Base-by-base conservation (phyloP, 768 basidiomycete genomes). In the Tylopilus plumbeoviolaceoides region DNA sequence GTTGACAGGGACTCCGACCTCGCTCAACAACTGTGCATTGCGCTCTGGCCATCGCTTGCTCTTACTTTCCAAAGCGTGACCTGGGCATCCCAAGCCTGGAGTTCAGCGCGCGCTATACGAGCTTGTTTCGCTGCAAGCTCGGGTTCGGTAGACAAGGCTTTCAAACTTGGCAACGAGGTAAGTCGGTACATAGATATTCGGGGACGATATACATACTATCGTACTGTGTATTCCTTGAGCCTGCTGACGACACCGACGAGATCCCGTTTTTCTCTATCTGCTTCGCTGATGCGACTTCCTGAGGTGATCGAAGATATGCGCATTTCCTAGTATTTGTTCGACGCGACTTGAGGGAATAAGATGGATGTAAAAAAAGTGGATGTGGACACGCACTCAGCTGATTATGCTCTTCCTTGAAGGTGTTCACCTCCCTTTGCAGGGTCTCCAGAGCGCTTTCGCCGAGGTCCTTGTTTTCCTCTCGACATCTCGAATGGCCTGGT, bases 211-310 rank as follows among this genome's bases (percentile, higher is more conserved):
- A 63, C 77, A 49, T 51, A 92, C 93, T 88, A 56, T 93, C 88
- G 48, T 86, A 81, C 63, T 87, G 82, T 8, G 77, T 94, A 88
- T 60, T 89, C 83, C 66, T 91, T 89, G n/a, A n/a, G n/a, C n/a
- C n/a, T n/a, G n/a, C n/a, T n/a, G 56, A 94, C 82, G 41, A 92
- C 87, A 28, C 80, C 82, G 39, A 95, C 76, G 44, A 97, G 78
- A 57, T 95, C 91, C 31, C 92, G 83, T 71, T 97, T 97, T 75
- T 97, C 95, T 48, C 89, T 79, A 58, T 97, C 91, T 1, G 80
- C 79, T 54, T 91, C 88, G 20, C 91, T 83, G 5, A 87, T 70
- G 39, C 82, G 80, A 50, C 71, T 78, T n/a, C 58, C 78, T 82
- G 35, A 90, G 64, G 7, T 71, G 66, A 35, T 83, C 83, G 8